A percentile compares a stretch with the other conserved stretches of the same genome.
Conservation (phyloP, 164 flowering plant species). For the Vitis rotundifolia region DNA sequence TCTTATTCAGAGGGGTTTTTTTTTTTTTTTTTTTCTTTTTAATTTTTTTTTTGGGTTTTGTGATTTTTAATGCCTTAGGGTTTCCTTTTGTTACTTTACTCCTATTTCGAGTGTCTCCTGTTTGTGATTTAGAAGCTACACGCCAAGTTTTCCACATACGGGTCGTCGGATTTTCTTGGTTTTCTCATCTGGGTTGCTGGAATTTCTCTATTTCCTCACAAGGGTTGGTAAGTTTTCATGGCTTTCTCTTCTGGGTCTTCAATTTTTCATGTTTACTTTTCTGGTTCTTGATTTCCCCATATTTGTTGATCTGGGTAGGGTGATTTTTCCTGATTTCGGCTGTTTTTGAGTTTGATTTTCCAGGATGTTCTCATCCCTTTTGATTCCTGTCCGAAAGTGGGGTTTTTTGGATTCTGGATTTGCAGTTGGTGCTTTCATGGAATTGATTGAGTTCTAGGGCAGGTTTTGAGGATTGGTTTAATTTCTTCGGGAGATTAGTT, state of each 20-base stretch:
- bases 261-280: background rate
- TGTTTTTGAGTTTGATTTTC: constrained; percentile 1
- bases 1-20: constrained; percentile 1
- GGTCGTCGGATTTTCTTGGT: constrained; percentile 16
- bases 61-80: constrained; percentile 34
- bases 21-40: background rate
- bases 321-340: constrained; percentile 3
- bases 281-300: background rate
- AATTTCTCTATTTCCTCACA: constrained; percentile 15
- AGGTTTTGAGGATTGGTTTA: background rate
- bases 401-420: background rate
- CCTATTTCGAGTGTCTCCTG: background rate
- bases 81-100: constrained; percentile 30
- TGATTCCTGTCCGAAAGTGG: background rate
- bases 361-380: constrained; percentile 1
- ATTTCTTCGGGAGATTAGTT: background rate
- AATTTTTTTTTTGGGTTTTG: constrained; percentile 3
- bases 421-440: no score
- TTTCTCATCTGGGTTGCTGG: constrained; percentile 23
- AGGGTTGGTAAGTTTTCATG: constrained; percentile 21
- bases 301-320: background rate
- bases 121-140: constrained; percentile 24
- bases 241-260: background rate
- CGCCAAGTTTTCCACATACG: constrained; percentile 9
- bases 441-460: background rate